Base-by-base conservation (phyloP, 176 grass and related monocot genomes). In the Carex myosuroides region DNA sequence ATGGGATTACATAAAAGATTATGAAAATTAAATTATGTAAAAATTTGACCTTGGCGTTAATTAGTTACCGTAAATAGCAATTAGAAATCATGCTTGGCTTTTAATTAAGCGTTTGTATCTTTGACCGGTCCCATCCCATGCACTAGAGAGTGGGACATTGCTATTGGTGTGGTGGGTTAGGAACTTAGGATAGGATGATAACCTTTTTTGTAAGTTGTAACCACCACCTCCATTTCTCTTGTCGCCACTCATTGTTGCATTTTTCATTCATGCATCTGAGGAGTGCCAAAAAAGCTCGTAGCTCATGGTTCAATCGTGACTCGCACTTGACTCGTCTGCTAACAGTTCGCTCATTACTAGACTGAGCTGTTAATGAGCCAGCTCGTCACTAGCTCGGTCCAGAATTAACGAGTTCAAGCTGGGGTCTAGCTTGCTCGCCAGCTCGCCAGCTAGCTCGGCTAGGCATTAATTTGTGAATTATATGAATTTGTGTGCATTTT, bases 171-270 rank as follows among this genome's bases (percentile, higher is more conserved):
- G 79, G 79, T 39, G 37, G 1, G 54, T 64, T 81, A 21, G 29
- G 29, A 29, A 29, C 29, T 29, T 29, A 29, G 79, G 32, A 48
- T 81, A 64, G 79, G 58, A 81, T 24, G 16, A 81, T 35, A 30
- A 39, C 37, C 35, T 18, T 13, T 81, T 64, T 44, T 39, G 37
- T 6, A 39, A 39, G 5, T 8, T 8, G 32, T 82, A 82, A 82
- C 79, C 32, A 82, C 59, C 80, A 82, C 80, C 42, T 46, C 80
- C 8, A 54, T 75, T 64, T 80, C 52, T 61, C 29, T 81, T 81
- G 79, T 81, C 79, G 35, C 57, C 35, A 74, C 70, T 74, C 70
- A 48, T 62, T 62, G 3, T 22, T 62, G 20, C 7, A 18, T 20
- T 8, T 24, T 24, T 2, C 7, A 62, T 74, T 5, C 18, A 74